These are phyloP conservation scores for rapeseed (Brassica napus) DNA, from an alignment of 345 rosid species.

Conservation along the genomic window DNA sequence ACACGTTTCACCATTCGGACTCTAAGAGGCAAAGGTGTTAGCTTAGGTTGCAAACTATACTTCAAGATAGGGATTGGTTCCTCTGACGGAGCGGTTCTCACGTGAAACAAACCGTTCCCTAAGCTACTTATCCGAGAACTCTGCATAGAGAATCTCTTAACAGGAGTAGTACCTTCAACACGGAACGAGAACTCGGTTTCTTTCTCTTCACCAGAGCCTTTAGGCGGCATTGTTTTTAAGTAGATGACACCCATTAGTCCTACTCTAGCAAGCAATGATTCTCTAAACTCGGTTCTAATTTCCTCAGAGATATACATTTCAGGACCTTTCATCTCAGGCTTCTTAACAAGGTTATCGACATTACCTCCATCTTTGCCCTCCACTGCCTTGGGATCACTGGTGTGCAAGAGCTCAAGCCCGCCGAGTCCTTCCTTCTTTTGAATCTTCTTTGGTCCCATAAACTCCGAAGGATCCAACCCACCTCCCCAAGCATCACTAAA, in stretches of 20 bases:
- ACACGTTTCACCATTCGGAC: slow-evolving; percentile 75
- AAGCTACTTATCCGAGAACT: slow-evolving; percentile 76
- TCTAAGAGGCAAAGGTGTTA: slow-evolving; percentile 87
- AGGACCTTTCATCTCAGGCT: slow-evolving; percentile 91
- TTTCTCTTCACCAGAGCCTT: slow-evolving; percentile 68
- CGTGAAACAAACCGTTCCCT: slow-evolving; percentile 86
- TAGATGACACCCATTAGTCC: slow-evolving; percentile 93
- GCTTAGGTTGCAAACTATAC: slow-evolving; percentile 82
- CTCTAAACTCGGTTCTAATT: slow-evolving; percentile 92
- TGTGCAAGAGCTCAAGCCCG: slow-evolving; percentile 92
- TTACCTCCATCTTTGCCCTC: slow-evolving; percentile 49
- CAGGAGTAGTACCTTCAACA: slow-evolving; percentile 65
- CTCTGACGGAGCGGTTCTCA: slow-evolving; percentile 84
- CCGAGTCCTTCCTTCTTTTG: slow-evolving; percentile 82
- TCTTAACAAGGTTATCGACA: slow-evolving; percentile 79
- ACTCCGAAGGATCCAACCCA: slow-evolving; percentile 95
- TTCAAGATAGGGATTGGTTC: slow-evolving; percentile 88
- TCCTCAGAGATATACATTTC: slow-evolving; percentile 90
- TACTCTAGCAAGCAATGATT: slow-evolving; percentile 86
- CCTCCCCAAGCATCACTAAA: slow-evolving; percentile 98
- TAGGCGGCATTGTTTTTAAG: slow-evolving; percentile 77
- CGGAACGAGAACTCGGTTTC: slow-evolving; percentile 93
- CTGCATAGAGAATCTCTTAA: slow-evolving; percentile 83
- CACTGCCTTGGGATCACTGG: slow-evolving; percentile 54
- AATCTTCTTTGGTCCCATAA: slow-evolving; percentile 73